These are phyloP conservation scores for Karstenula rhodostoma DNA, from an alignment of 2,329 filamentous ascomycete genomes.

Conservation along the genomic window DNA sequence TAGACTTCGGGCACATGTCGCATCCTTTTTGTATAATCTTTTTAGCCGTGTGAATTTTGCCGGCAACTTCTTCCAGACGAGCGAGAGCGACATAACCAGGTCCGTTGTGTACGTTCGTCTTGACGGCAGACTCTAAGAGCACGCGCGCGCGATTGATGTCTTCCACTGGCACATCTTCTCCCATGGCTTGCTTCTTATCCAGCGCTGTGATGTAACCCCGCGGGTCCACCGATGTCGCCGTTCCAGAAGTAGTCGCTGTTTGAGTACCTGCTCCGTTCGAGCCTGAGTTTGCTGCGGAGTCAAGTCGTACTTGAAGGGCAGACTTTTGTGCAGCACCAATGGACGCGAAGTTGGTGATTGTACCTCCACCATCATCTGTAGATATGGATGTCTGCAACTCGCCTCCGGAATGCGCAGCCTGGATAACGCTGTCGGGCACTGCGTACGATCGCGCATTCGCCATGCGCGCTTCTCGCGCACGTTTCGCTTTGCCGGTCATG, in stretches of 20 bases:
- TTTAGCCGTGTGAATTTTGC: slow-evolving; percentile 87
- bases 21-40: slow-evolving; percentile 89
- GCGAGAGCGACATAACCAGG: slow-evolving; percentile 96
- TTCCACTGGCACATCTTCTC: slow-evolving; percentile 79
- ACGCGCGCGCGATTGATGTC: slow-evolving; percentile 94
- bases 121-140: slow-evolving; percentile 94
- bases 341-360: slow-evolving; percentile 97
- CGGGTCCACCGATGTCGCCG: slow-evolving; percentile 88
- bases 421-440: slow-evolving; percentile 93
- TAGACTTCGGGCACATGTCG: slow-evolving; percentile 88
- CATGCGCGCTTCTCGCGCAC: slow-evolving; percentile 83
- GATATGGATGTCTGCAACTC: slow-evolving; percentile 90
- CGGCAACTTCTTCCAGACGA: slow-evolving; percentile 89
- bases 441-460: slow-evolving; percentile 78
- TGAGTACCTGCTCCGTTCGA: slow-evolving; percentile 72
- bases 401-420: slow-evolving; percentile 79
- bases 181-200: slow-evolving; percentile 79
- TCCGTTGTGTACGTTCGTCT: slow-evolving; percentile 93
- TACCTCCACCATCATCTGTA: slow-evolving; percentile 75
- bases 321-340: slow-evolving; percentile 97
- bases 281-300: slow-evolving; percentile 72
- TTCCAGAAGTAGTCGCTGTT: slow-evolving; percentile 70
- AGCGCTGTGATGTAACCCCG: slow-evolving; percentile 96
- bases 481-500: slow-evolving; percentile 90
- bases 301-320: slow-evolving; percentile 90